Evolutionary conservation across 2,329 filamentous ascomycete genomes (phyloP).

Genomic region (Ophiostoma australiae): DNA sequence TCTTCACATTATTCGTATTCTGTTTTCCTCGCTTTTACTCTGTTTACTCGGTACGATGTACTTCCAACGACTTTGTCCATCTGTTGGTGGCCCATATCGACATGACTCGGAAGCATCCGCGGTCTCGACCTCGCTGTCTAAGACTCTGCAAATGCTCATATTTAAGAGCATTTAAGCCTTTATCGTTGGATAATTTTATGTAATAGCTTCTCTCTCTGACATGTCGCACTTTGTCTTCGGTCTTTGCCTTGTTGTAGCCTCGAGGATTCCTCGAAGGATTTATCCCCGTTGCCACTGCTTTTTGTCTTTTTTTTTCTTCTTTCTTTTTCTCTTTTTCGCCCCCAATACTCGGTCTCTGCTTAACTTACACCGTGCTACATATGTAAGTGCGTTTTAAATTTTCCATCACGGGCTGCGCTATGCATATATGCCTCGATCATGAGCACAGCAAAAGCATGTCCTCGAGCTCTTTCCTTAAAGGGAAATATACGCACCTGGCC

Average conservation of each 20-base stretch:
- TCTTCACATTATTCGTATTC: not conserved
- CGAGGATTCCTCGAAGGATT: not conserved
- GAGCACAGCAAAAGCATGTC: not conserved
- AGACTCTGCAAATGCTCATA: not conserved
- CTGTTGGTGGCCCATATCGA: not conserved
- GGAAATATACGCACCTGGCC: not conserved
- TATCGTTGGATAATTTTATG: not conserved
- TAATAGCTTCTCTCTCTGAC: not conserved
- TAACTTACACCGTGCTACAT: not conserved
- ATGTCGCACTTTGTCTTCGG: not conserved
- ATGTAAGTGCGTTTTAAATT: not conserved
- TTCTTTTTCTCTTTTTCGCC: not conserved
- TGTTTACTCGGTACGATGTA: not conserved
- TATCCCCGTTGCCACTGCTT: too few relatives aligned
- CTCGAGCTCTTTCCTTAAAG: not conserved
- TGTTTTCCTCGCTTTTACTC: not conserved
- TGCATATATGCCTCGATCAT: constrained; percentile 1
- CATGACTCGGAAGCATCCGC: not conserved
- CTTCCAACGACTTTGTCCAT: not conserved
- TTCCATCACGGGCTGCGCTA: not conserved
- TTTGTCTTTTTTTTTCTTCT: not conserved
- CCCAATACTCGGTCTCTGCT: not conserved
- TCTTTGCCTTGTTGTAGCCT: not conserved
- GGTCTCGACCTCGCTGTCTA: not conserved
- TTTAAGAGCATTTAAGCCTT: constrained; percentile 6